phyloP scores from a whole-genome alignment of 192 early-diverging fungal species.

The Geranomyces michiganensis region DNA sequence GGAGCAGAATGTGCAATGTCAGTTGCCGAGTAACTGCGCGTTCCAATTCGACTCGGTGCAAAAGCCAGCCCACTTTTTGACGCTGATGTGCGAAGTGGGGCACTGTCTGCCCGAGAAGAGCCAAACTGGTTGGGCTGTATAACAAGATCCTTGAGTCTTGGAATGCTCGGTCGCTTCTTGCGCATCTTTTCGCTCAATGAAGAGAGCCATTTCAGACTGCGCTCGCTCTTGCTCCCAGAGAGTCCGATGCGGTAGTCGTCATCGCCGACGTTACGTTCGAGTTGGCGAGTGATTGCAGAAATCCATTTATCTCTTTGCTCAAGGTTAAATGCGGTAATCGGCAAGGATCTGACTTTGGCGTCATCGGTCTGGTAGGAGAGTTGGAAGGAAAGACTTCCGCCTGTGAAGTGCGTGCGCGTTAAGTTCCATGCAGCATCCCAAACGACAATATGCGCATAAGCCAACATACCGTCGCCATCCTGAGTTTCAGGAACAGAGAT shows the following conservation, averaged over 20 bases:
- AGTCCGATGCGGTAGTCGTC: not conserved
- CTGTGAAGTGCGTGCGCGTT: not conserved
- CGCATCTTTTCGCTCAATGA: constrained; percentile 26
- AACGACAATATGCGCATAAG: not conserved
- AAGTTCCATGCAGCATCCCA: no score
- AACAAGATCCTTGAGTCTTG: constrained; percentile 27
- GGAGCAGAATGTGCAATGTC: no score
- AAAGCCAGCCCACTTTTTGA: no score
- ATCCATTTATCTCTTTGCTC: constrained; percentile 33
- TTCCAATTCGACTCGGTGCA: no score
- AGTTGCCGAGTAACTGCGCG: no score
- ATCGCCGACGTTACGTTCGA: constrained; percentile 15
- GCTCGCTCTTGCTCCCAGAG: not conserved
- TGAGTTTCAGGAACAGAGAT: not conserved
- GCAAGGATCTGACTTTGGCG: constrained; percentile 15
- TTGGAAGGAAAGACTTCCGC: constrained; percentile 22
- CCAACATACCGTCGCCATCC: constrained; percentile 29
- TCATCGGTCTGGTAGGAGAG: constrained; percentile 36
- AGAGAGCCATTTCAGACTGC: constrained; percentile 21
- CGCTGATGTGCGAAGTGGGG: no score
- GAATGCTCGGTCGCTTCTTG: constrained; percentile 30
- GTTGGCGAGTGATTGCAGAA: not conserved
- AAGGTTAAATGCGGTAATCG: constrained; percentile 38
- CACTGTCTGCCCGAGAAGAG: no score
- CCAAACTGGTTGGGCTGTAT: not conserved